phyloP scores from a whole-genome alignment of 164 flowering plant genomes.

The Berberis thunbergii region DNA sequence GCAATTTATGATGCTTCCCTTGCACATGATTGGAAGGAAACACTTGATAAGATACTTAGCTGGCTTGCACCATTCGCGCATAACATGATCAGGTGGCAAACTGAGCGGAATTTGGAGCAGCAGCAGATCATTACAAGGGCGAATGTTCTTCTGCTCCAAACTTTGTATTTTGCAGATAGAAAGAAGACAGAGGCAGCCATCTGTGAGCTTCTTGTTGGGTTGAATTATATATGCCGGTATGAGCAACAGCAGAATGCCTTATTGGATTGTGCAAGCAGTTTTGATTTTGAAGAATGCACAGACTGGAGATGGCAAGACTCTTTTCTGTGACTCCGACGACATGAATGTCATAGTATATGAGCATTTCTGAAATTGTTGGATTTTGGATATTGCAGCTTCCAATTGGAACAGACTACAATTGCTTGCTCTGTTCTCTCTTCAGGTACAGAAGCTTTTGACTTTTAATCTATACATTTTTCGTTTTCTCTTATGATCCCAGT shows the following conservation, averaged over 20 bases:
- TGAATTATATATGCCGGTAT: conserved; percentile 89
- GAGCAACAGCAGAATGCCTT: conserved; percentile 94
- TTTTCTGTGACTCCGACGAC: conserved; percentile 10
- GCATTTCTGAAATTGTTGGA: conserved; percentile 18
- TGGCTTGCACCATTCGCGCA: conserved; percentile 96
- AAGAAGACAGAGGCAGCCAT: conserved; percentile 71
- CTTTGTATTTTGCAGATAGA: conserved; percentile 83
- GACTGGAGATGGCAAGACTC: conserved; percentile 61
- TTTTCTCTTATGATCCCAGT: no score
- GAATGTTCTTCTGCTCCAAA: conserved; percentile 86
- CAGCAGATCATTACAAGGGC: conserved; percentile 65
- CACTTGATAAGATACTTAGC: conserved; percentile 50
- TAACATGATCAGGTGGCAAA: conserved; percentile 97
- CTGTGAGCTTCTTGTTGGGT: conserved; percentile 79
- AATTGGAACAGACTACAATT: no score
- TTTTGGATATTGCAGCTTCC: conserved; percentile 1
- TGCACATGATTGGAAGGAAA: conserved; percentile 92
- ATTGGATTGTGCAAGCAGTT: conserved; percentile 89
- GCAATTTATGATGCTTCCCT: conserved; percentile 90
- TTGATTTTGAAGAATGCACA: conserved; percentile 75
- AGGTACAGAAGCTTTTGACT: no score
- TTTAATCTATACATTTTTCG: no score
- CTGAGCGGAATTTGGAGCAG: conserved; percentile 91
- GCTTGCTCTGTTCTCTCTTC: no score
- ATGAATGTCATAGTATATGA: conserved; percentile 11